A percentile compares a stretch with the other conserved stretches of the same genome.
phyloP scores from a whole-genome alignment of 768 basidiomycete genomes.

The Lactifluus piperatus region DNA sequence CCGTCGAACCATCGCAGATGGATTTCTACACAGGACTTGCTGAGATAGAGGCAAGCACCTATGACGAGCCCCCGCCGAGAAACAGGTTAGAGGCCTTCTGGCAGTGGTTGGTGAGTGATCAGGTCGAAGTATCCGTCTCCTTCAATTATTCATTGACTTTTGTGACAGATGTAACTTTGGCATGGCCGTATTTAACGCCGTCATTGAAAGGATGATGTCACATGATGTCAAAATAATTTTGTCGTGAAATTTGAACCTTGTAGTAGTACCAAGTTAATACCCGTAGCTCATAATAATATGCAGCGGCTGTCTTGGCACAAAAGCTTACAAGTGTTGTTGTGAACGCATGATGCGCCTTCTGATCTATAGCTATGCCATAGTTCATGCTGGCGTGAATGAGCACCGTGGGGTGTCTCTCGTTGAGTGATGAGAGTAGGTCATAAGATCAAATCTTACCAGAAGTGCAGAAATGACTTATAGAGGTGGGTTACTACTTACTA shows the following conservation, averaged over 20 bases:
- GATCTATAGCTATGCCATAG: too few relatives aligned
- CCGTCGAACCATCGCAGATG: slow-evolving; percentile 57
- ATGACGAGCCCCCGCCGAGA: slow-evolving; percentile 62
- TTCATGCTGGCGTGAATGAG: too few relatives aligned
- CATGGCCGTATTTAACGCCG: too few relatives aligned
- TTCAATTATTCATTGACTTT: not conserved
- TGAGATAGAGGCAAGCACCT: slow-evolving; percentile 29
- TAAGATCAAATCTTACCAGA: slow-evolving; percentile 2
- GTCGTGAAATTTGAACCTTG: not conserved
- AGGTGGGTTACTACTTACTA: slow-evolving; percentile 2
- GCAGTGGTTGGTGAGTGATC: slow-evolving; percentile 66
- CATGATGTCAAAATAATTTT: not conserved
- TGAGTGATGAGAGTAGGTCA: not conserved
- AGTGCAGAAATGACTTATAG: slow-evolving; percentile 3
- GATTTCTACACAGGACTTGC: slow-evolving; percentile 65
- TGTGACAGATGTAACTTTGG: slow-evolving; percentile 2
- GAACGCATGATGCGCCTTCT: not conserved
- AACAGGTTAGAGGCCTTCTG: slow-evolving; percentile 66
- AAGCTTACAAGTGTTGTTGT: not conserved
- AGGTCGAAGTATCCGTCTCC: not conserved
- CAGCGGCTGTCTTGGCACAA: not conserved
- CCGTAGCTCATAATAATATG: not conserved
- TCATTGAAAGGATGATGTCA: too few relatives aligned
- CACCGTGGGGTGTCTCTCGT: too few relatives aligned
- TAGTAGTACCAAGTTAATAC: not conserved